phyloP scores from a whole-genome alignment of 306 rosid species.

The Mimosa bimucronata region DNA sequence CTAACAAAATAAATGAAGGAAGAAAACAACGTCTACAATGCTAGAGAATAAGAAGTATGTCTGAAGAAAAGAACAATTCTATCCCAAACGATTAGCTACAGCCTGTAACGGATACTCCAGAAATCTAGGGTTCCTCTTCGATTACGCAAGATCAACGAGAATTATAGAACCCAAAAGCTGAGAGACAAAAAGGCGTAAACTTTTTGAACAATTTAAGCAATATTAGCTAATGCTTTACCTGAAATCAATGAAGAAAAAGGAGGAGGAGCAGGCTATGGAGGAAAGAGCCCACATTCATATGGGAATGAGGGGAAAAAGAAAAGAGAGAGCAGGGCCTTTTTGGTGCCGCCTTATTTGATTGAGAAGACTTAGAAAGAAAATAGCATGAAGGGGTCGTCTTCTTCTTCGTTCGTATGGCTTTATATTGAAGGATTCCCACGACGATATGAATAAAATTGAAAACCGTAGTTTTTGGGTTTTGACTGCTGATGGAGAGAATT shows the following conservation, averaged over 20 bases:
- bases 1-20: background rate
- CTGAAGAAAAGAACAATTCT: background rate
- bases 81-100: background rate
- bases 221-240: slow-evolving; percentile 18
- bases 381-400: background rate
- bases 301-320: background rate
- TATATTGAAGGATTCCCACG: background rate
- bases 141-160: background rate
- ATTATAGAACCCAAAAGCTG: background rate
- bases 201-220: background rate
- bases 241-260: background rate
- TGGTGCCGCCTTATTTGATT: slow-evolving; percentile 40
- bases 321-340: background rate
- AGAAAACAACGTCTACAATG: slow-evolving; percentile 8
- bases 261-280: slow-evolving; percentile 10
- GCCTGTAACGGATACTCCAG: background rate
- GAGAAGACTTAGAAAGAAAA: background rate
- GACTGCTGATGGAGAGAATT: background rate
- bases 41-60: background rate
- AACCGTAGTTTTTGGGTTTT: background rate
- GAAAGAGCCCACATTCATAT: slow-evolving; percentile 31
- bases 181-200: background rate
- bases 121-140: slow-evolving; percentile 41
- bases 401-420: background rate
- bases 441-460: background rate